Evolutionary conservation across 352 stramenopile species (phyloP).

Genomic region (Peronospora belbahrii): DNA sequence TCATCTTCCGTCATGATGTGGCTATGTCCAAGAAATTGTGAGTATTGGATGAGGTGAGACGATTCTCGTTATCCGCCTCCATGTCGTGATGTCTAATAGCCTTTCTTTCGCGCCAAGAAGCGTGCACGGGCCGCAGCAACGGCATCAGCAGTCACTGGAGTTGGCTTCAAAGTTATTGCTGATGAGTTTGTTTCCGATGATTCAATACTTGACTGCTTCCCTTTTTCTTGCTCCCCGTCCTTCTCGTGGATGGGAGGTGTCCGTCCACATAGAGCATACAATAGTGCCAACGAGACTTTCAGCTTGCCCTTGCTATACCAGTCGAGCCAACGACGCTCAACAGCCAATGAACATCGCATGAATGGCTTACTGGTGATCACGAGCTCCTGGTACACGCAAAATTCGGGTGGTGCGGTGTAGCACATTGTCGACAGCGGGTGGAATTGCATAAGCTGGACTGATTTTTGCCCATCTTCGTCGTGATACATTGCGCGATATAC

Average conservation of each 20-base stretch:
- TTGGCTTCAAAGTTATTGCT: background rate
- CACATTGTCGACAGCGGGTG: slow-evolving; percentile 57
- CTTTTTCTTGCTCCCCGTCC: background rate
- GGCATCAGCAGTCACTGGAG: slow-evolving; percentile 19
- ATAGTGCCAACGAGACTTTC: slow-evolving; percentile 19
- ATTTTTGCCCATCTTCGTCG: slow-evolving; percentile 11
- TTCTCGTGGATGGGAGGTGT: slow-evolving; percentile 5
- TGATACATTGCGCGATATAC: slow-evolving; percentile 42
- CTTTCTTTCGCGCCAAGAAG: slow-evolving; percentile 37
- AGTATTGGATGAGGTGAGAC: no score
- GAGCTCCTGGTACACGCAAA: slow-evolving; percentile 67
- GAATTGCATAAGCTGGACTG: slow-evolving; percentile 49
- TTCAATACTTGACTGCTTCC: background rate
- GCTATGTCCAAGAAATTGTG: background rate
- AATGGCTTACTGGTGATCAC: slow-evolving; percentile 65
- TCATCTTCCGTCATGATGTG: background rate
- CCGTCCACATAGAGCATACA: slow-evolving; percentile 49
- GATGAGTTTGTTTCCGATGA: background rate
- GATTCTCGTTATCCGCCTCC: no score
- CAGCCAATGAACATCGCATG: slow-evolving; percentile 47
- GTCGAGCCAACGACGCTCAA: slow-evolving; percentile 48
- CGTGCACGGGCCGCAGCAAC: slow-evolving; percentile 36
- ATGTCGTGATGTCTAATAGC: slow-evolving; percentile 1
- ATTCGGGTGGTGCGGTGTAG: slow-evolving; percentile 36
- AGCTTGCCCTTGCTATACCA: slow-evolving; percentile 30